Percentiles rank a stretch among this genome's conserved stretches.
phyloP scores from a whole-genome alignment of 2,329 filamentous ascomycete genomes.

The Metarhizium humberi region DNA sequence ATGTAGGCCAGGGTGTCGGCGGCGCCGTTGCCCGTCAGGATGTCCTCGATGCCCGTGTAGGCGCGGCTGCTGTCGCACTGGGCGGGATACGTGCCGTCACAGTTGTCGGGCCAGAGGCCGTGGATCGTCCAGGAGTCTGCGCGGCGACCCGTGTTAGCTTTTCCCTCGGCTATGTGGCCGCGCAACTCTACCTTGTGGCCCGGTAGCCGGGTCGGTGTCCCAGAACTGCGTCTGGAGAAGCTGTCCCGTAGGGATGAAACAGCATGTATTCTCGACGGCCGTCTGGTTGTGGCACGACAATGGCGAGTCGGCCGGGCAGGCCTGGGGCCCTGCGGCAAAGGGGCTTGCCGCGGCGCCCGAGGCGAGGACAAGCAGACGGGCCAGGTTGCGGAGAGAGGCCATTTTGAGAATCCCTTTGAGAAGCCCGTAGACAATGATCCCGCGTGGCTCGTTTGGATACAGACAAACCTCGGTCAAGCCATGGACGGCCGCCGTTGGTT shows the following conservation, averaged over 20 bases:
- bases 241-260: slow-evolving; percentile 62
- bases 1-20: slow-evolving; percentile 54
- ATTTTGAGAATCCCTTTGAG: slow-evolving; percentile 7
- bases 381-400: slow-evolving; percentile 6
- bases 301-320: slow-evolving; percentile 25
- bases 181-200: slow-evolving; percentile 33
- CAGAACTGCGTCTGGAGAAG: slow-evolving; percentile 70
- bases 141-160: neutral
- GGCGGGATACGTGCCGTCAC: slow-evolving; percentile 59
- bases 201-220: slow-evolving; percentile 56
- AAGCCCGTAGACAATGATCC: neutral
- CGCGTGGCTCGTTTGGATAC: neutral
- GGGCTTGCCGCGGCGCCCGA: slow-evolving; percentile 7
- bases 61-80: slow-evolving; percentile 53
- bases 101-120: slow-evolving; percentile 57
- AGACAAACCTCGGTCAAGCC: neutral
- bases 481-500: neutral
- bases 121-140: slow-evolving; percentile 66
- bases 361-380: slow-evolving; percentile 10
- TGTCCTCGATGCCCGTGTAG: slow-evolving; percentile 56
- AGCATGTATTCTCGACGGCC: slow-evolving; percentile 54
- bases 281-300: slow-evolving; percentile 57
- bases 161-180: neutral
- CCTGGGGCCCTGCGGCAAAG: slow-evolving; percentile 2
- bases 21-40: slow-evolving; percentile 43